phyloP scores from a whole-genome alignment of 208 protist species.

The Trypanosoma grayi region DNA sequence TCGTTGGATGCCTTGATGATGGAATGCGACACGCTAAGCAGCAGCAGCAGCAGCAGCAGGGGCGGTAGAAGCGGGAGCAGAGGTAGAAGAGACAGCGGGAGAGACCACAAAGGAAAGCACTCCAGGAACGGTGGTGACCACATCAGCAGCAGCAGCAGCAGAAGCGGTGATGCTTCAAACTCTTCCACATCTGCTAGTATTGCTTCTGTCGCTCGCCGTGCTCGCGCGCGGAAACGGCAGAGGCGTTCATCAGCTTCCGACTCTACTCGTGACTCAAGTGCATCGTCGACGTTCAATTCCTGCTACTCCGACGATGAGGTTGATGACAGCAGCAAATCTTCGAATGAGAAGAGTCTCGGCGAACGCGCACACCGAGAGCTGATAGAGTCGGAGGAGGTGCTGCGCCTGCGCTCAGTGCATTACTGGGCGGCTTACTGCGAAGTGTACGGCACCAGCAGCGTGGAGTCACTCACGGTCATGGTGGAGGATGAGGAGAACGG shows the following conservation, averaged over 20 bases:
- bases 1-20: constrained; percentile 13
- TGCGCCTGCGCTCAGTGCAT: constrained; percentile 41
- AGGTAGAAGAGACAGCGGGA: neutral
- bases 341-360: neutral
- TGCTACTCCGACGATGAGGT: constrained; percentile 48
- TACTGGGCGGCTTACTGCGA: constrained; percentile 78
- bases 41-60: neutral
- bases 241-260: constrained; percentile 2
- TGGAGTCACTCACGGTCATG: constrained; percentile 46
- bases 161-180: neutral
- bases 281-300: constrained; percentile 28
- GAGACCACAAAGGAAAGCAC: neutral
- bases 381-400: constrained; percentile 32
- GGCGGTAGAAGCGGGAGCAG: neutral
- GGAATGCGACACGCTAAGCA: constrained; percentile 9
- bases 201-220: constrained; percentile 17
- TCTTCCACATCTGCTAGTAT: constrained; percentile 7
- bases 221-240: constrained; percentile 11
- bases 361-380: neutral
- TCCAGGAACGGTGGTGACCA: neutral
- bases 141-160: neutral
- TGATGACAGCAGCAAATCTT: neutral
- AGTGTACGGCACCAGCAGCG: constrained; percentile 69
- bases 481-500: constrained; percentile 46
- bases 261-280: neutral